phyloP scores from a whole-genome alignment of 441 rosid genomes.

The Euphorbia schlechtendalii region DNA sequence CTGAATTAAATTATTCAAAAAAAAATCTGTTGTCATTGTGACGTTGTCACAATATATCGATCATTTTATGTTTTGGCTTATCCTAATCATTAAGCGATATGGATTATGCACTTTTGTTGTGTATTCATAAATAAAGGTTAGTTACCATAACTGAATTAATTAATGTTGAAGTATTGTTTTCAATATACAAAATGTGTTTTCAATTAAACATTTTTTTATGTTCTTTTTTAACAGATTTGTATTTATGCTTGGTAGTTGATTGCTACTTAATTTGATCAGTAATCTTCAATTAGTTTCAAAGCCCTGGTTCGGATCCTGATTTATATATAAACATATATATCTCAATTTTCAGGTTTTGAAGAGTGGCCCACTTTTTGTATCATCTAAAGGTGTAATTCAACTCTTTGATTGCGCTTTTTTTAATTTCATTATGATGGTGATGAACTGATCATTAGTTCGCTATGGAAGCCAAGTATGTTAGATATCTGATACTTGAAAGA shows the following conservation, averaged over 20 bases:
- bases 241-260: background rate
- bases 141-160: background rate
- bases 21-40: background rate
- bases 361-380: slow-evolving; percentile 88
- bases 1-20: too few species aligned
- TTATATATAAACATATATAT: slow-evolving; percentile 7
- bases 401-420: background rate
- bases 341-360: slow-evolving; percentile 86
- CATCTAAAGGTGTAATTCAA: slow-evolving; percentile 69
- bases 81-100: background rate
- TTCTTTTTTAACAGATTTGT: background rate
- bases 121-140: too few species aligned
- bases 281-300: background rate
- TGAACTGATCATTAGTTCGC: slow-evolving; percentile 1
- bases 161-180: background rate
- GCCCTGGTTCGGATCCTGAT: background rate
- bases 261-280: background rate
- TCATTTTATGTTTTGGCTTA: background rate
- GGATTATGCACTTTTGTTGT: background rate
- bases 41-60: background rate
- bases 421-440: background rate
- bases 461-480: background rate
- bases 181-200: background rate
- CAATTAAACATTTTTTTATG: background rate
- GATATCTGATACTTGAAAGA: background rate